These are phyloP conservation scores for Pythium biforme DNA, from an alignment of 352 stramenopile genomes.

Conservation along the genomic window DNA sequence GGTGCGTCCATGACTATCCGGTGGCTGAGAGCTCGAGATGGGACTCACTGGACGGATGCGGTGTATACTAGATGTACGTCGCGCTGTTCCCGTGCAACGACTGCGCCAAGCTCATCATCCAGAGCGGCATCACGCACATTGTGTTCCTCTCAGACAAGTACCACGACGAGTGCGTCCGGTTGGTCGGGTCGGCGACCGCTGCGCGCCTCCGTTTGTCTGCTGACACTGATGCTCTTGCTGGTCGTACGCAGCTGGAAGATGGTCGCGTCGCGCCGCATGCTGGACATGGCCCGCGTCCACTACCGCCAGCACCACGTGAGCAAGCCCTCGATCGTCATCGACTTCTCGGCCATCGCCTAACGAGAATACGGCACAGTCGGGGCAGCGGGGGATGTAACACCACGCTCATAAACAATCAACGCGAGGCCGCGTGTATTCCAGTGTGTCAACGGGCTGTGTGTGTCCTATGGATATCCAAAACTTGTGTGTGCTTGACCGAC, in stretches of 20 bases:
- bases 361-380: neutral
- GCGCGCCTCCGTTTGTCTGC: too few species aligned
- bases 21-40: neutral
- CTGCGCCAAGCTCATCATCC: slow-evolving; percentile 99
- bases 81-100: slow-evolving; percentile 99
- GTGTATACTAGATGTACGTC: slow-evolving; percentile 91
- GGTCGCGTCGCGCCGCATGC: slow-evolving; percentile 77
- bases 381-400: neutral
- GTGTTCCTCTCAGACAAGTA: slow-evolving; percentile 98
- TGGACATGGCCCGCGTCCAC: slow-evolving; percentile 82
- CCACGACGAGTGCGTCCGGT: slow-evolving; percentile 61
- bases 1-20: slow-evolving; percentile 33
- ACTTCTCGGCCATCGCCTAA: slow-evolving; percentile 42
- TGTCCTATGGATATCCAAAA: neutral
- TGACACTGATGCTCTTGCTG: slow-evolving; percentile 2
- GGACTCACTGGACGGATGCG: neutral
- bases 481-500: too few species aligned
- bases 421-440: too few species aligned
- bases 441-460: neutral
- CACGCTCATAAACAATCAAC: neutral
- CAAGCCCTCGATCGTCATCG: slow-evolving; percentile 58
- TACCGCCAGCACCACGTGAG: slow-evolving; percentile 64
- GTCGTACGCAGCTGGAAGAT: slow-evolving; percentile 73
- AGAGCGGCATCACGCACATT: slow-evolving; percentile 94
- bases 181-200: neutral